Evolutionary conservation across 192 early-diverging fungal species (phyloP).

Genomic region (Gamsiella multidivaricata): DNA sequence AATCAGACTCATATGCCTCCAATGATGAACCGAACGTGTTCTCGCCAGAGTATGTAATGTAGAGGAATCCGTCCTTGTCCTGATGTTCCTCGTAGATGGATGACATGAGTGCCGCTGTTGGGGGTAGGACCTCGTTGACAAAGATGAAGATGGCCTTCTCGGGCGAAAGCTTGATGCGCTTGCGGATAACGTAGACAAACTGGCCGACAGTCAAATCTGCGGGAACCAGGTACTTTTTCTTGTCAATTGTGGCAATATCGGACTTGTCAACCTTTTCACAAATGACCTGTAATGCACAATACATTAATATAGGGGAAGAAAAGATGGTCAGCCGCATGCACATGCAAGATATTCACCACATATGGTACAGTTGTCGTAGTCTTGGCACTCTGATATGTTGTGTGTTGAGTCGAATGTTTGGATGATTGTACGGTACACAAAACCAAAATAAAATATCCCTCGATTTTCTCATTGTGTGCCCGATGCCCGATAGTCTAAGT

Average conservation of each 20-base stretch:
- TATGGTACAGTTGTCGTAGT: neutral
- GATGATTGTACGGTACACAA: neutral
- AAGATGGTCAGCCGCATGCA: neutral
- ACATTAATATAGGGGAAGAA: neutral
- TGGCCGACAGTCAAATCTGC: slow-evolving; percentile 97
- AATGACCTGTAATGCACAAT: slow-evolving; percentile 68
- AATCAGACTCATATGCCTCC: slow-evolving; percentile 20
- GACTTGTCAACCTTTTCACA: slow-evolving; percentile 98
- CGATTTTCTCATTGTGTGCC: no score
- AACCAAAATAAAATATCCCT: slow-evolving; percentile 13
- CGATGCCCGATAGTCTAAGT: no score
- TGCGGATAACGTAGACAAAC: slow-evolving; percentile 97
- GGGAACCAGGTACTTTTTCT: slow-evolving; percentile 99
- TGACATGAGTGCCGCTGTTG: slow-evolving; percentile 90
- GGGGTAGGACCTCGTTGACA: slow-evolving; percentile 97
- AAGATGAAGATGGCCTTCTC: slow-evolving; percentile 99
- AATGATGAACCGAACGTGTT: slow-evolving; percentile 78
- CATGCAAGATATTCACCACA: neutral
- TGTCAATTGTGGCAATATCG: slow-evolving; percentile 96
- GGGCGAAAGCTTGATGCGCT: slow-evolving; percentile 95
- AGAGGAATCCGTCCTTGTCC: slow-evolving; percentile 98
- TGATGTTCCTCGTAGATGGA: slow-evolving; percentile 97
- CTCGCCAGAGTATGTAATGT: slow-evolving; percentile 92
- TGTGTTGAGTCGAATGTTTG: no score
- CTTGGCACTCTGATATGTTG: no score